phyloP scores from a whole-genome alignment of 352 stramenopile genomes.

The Paralagenidium karlingii region DNA sequence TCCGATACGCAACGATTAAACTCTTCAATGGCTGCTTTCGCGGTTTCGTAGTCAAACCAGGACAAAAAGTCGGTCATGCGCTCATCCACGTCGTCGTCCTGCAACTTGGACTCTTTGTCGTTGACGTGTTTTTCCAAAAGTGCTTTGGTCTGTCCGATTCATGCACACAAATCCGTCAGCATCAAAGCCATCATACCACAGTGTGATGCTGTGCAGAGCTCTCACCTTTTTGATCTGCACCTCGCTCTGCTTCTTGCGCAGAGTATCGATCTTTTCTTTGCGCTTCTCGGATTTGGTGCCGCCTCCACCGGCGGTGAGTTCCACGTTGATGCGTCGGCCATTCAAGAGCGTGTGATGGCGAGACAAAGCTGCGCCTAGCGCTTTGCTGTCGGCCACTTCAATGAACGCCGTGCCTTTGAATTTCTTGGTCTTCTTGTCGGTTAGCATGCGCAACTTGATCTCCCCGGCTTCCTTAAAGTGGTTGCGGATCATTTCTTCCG shows the following conservation, averaged over 20 bases:
- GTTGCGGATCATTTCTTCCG: constrained; percentile 38
- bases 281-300: constrained; percentile 75
- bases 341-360: constrained; percentile 71
- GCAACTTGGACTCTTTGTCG: constrained; percentile 53
- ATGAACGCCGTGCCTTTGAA: constrained; percentile 83
- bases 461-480: constrained; percentile 69
- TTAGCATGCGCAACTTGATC: constrained; percentile 68
- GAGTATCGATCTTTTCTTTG: constrained; percentile 44
- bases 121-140: constrained; percentile 75
- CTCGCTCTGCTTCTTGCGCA: constrained; percentile 71
- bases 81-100: constrained; percentile 68
- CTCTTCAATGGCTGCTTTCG: constrained; percentile 67
- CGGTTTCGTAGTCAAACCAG: constrained; percentile 84
- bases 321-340: constrained; percentile 78
- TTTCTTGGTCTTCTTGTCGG: constrained; percentile 70
- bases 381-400: constrained; percentile 73
- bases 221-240: constrained; percentile 82
- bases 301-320: constrained; percentile 65
- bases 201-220: neutral
- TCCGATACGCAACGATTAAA: constrained; percentile 65
- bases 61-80: constrained; percentile 81
- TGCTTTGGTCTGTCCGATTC: constrained; percentile 52
- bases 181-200: neutral
- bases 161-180: constrained; percentile 1
- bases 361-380: constrained; percentile 57